phyloP scores from a whole-genome alignment of 2,329 filamentous ascomycete species.

The Diplodia sapinea region DNA sequence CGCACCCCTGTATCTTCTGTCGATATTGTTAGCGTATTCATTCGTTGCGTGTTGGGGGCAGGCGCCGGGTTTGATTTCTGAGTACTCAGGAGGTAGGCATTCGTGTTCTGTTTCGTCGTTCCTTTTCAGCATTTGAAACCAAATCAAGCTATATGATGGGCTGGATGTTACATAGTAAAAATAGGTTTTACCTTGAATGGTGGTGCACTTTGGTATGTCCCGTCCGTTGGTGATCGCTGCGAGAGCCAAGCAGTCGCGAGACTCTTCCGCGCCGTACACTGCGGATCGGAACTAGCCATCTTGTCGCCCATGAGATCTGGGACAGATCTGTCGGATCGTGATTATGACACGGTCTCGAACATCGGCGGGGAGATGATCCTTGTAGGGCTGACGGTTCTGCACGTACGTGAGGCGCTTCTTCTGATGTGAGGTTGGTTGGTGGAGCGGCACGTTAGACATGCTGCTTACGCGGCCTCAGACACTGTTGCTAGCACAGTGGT shows the following conservation, averaged over 20 bases:
- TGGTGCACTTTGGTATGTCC: no score
- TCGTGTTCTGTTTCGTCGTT: background rate
- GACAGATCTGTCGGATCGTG: background rate
- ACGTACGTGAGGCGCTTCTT: background rate
- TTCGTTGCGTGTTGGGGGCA: background rate
- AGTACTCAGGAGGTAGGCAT: background rate
- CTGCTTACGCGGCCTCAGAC: background rate
- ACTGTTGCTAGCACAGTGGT: background rate
- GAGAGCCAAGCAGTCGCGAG: background rate
- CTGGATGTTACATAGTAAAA: background rate
- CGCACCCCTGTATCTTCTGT: slow-evolving; percentile 3
- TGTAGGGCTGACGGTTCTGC: background rate
- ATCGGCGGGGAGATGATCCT: background rate
- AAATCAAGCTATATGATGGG: background rate
- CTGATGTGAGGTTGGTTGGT: background rate
- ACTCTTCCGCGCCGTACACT: background rate
- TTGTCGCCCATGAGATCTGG: background rate
- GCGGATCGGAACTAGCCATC: background rate
- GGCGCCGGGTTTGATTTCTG: background rate
- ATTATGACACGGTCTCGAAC: background rate
- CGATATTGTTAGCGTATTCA: slow-evolving; percentile 15
- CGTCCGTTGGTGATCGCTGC: background rate
- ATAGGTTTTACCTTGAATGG: background rate
- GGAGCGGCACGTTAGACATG: background rate
- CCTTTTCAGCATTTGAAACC: background rate